phyloP scores from a whole-genome alignment of 768 basidiomycete genomes.

The Lactifluus pinguis region DNA sequence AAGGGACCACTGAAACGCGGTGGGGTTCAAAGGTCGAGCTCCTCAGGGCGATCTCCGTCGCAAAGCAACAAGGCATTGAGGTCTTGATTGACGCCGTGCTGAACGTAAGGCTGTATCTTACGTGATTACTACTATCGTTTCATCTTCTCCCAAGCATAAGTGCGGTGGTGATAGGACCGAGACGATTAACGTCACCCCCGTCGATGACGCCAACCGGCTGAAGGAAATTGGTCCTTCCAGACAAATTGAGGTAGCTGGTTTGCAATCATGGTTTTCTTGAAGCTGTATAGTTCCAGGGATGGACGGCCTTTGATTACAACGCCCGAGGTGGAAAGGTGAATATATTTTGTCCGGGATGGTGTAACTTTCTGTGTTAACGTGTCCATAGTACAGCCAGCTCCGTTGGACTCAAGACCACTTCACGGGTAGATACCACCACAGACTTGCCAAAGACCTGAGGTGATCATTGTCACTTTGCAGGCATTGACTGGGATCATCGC shows the following conservation, averaged over 20 bases:
- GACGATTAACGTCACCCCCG: slow-evolving; percentile 57
- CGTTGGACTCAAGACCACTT: slow-evolving; percentile 76
- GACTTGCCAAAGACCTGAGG: not conserved
- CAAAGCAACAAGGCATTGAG: slow-evolving; percentile 59
- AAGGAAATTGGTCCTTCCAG: slow-evolving; percentile 47
- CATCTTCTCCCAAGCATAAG: slow-evolving; percentile 48
- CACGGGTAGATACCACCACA: slow-evolving; percentile 41
- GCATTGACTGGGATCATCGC: slow-evolving; percentile 77
- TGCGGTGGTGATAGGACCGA: slow-evolving; percentile 76
- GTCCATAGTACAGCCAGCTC: slow-evolving; percentile 54
- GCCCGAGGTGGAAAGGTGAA: slow-evolving; percentile 62
- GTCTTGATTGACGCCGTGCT: slow-evolving; percentile 83
- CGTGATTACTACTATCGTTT: not conserved
- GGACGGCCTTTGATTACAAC: slow-evolving; percentile 84
- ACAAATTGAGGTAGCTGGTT: slow-evolving; percentile 51
- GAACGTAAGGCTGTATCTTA: slow-evolving; percentile 45
- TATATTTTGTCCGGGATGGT: not conserved
- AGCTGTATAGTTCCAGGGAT: slow-evolving; percentile 40
- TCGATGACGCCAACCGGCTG: slow-evolving; percentile 58
- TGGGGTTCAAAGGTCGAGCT: slow-evolving; percentile 87
- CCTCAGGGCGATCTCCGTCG: slow-evolving; percentile 55
- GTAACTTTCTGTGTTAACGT: not conserved
- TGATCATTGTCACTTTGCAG: slow-evolving; percentile 28
- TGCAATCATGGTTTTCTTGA: not conserved
- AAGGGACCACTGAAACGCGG: slow-evolving; percentile 58